Evolutionary conservation across 1,284 basidiomycete species (phyloP).

Genomic region (Ceratobasidium sp.): DNA sequence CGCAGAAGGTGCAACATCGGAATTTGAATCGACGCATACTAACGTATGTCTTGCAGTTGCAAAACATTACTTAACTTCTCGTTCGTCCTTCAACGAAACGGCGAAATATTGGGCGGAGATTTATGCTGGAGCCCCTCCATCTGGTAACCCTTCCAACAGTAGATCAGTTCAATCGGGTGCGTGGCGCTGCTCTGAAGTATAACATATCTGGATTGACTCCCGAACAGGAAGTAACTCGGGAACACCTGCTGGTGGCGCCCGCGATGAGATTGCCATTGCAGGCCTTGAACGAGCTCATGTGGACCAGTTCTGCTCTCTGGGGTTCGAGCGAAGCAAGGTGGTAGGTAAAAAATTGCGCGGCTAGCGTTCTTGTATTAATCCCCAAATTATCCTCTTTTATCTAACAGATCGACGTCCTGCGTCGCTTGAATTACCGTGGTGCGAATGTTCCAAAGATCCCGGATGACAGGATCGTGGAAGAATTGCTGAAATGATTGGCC

Average conservation of each 20-base stretch:
- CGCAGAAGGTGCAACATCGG: conserved; percentile 72
- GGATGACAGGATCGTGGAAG: conserved; percentile 72
- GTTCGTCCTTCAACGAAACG: conserved; percentile 89
- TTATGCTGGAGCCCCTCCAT: conserved; percentile 79
- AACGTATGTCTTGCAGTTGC: conserved; percentile 69
- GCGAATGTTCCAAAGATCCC: conserved; percentile 71
- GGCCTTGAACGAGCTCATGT: conserved; percentile 57
- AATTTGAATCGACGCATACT: not conserved
- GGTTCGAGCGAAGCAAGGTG: conserved; percentile 81
- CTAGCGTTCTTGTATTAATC: not conserved
- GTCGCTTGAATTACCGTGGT: conserved; percentile 92
- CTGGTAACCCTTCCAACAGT: not conserved
- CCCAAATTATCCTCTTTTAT: not conserved
- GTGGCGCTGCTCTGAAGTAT: not conserved
- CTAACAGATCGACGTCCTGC: conserved; percentile 85
- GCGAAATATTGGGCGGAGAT: conserved; percentile 95
- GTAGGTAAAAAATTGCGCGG: conserved; percentile 63
- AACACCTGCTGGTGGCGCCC: not conserved
- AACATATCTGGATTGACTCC: not conserved
- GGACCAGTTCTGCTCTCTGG: conserved; percentile 77
- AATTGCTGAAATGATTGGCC: conserved; percentile 63
- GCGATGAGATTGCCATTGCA: conserved; percentile 51
- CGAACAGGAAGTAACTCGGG: conserved; percentile 67
- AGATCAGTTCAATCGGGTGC: conserved; percentile 14
- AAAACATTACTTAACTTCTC: conserved; percentile 94